Evolutionary conservation across 2,329 filamentous ascomycete species (phyloP).

Genomic region (Volutella citrinella): DNA sequence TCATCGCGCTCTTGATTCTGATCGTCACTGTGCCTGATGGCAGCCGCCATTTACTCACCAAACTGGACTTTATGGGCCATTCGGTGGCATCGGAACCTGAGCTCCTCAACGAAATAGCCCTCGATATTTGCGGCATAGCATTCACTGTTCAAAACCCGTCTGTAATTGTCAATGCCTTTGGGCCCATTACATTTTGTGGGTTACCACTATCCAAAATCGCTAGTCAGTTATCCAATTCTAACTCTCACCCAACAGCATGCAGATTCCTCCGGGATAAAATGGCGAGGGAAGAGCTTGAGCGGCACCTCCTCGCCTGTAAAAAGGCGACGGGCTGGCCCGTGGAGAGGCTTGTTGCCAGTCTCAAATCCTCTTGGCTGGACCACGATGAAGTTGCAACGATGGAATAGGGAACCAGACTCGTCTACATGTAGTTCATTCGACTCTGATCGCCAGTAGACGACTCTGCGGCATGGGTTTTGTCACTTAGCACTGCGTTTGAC

Average conservation of each 20-base stretch:
- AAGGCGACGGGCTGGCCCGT: conserved; percentile 38
- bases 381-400: too few relatives aligned
- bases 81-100: conserved; percentile 11
- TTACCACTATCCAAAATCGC: neutral
- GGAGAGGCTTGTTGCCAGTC: conserved; percentile 28
- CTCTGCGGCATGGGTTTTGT: too few relatives aligned
- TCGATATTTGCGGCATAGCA: conserved; percentile 41
- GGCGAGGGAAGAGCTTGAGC: conserved; percentile 29
- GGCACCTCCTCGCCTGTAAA: conserved; percentile 32
- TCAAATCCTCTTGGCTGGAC: conserved; percentile 31
- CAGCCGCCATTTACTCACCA: conserved; percentile 5
- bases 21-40: conserved; percentile 9
- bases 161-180: conserved; percentile 47
- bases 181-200: conserved; percentile 45
- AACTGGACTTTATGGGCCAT: neutral
- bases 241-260: conserved; percentile 22
- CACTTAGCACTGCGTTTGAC: too few relatives aligned
- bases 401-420: too few relatives aligned
- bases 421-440: too few relatives aligned
- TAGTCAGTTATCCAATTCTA: too few relatives aligned
- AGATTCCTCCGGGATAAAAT: conserved; percentile 26
- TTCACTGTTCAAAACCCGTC: conserved; percentile 41
- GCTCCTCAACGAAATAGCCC: conserved; percentile 32
- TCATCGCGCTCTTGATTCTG: conserved; percentile 35
- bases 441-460: too few relatives aligned